phyloP scores from a whole-genome alignment of 805 yeast species.

The Zygotorulaspora chibaensis region DNA sequence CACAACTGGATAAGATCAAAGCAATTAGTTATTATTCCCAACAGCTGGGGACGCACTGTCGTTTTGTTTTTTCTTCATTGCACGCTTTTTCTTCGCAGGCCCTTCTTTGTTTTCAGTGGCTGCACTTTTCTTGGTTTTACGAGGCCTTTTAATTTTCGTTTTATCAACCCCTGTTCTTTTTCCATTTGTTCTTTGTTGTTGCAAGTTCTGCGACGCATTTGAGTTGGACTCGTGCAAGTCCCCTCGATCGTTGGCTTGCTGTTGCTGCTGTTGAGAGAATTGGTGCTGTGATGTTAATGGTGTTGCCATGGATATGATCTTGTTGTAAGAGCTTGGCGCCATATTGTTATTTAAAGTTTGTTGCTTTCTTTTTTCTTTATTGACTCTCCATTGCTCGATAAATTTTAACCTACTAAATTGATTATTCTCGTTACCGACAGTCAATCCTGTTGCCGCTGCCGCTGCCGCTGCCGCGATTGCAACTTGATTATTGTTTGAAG shows the following conservation, averaged over 20 bases:
- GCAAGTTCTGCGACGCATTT: constrained; percentile 2
- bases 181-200: constrained; percentile 5
- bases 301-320: constrained; percentile 33
- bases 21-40: constrained; percentile 1
- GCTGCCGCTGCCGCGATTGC: constrained; percentile 37
- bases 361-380: constrained; percentile 52
- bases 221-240: constrained; percentile 3
- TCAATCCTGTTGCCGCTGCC: constrained; percentile 39
- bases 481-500: constrained; percentile 34
- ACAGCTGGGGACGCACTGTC: constrained; percentile 8
- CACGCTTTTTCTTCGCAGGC: constrained; percentile 27
- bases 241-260: constrained; percentile 18
- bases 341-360: constrained; percentile 35
- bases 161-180: constrained; percentile 20
- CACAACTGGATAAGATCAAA: no score
- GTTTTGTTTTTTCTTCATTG: constrained; percentile 25
- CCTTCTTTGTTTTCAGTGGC: constrained; percentile 23
- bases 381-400: constrained; percentile 78
- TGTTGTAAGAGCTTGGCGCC: constrained; percentile 29
- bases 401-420: constrained; percentile 86
- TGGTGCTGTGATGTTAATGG: constrained; percentile 30
- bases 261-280: constrained; percentile 24
- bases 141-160: constrained; percentile 30
- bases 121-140: constrained; percentile 30
- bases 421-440: constrained; percentile 35